phyloP scores from a whole-genome alignment of 1,284 basidiomycete species.

The Apiotrichum akiyoshidainum region DNA sequence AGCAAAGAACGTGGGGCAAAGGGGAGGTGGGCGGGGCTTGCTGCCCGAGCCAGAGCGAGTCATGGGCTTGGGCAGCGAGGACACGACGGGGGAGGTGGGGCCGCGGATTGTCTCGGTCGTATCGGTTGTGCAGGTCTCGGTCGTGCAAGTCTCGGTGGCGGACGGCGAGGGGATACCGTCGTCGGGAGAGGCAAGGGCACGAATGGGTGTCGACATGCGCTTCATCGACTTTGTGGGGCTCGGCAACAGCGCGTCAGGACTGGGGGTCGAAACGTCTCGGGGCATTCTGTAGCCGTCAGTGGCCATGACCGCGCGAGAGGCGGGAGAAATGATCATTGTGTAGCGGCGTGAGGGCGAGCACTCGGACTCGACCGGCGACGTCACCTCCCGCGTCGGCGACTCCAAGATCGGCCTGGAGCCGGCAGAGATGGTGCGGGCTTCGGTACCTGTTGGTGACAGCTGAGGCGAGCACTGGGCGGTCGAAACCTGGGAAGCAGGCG shows the following conservation, averaged over 20 bases:
- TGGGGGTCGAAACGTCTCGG: background rate
- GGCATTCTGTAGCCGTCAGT: background rate
- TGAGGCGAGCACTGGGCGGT: background rate
- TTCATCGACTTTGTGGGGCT: background rate
- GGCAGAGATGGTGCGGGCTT: background rate
- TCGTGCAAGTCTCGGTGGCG: background rate
- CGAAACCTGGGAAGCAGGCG: background rate
- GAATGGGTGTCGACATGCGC: background rate
- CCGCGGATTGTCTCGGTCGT: slow-evolving; percentile 3
- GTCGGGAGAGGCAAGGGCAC: background rate
- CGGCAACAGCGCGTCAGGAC: background rate
- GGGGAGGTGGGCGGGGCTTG: background rate
- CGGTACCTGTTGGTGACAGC: background rate
- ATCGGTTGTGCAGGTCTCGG: background rate
- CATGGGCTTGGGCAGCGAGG: background rate
- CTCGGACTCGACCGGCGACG: background rate
- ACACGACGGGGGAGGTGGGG: background rate
- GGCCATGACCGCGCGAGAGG: background rate
- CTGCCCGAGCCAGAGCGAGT: background rate
- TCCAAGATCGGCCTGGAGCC: background rate
- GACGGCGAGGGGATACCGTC: background rate
- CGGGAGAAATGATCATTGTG: background rate
- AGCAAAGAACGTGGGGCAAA: background rate
- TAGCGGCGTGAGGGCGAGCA: background rate
- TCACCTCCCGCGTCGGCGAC: background rate